Base-by-base conservation (phyloP, 116 monocot genomes). In the Posidonia oceanica region DNA sequence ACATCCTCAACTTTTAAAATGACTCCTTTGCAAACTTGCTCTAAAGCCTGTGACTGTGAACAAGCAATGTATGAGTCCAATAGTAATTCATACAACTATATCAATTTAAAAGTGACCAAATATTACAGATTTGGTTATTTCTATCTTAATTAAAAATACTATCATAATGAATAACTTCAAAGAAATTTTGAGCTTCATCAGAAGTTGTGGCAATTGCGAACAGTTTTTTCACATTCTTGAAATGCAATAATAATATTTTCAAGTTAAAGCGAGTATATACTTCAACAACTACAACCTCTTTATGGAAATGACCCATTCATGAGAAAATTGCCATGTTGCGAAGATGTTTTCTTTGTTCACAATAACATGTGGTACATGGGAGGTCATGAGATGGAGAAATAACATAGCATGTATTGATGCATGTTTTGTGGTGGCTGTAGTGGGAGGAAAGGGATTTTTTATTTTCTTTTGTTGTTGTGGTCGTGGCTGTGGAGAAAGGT, bases 171-270 rank as follows among this genome's bases (percentile, higher is more conserved):
- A 54, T 54, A 74, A 86, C 93, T 84, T 93, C 86, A 70, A 93
- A 76, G 64, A 82, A 93, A 15, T 84, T 78, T 80, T 83, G 84
- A 37, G 88, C 93, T 68, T 86, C 88, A 60, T 75, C 74, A 66
- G 78, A 88, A 66, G 79, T 80, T 56, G 74, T 77, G 70, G 88
- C 80, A 73, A 93, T 84, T 58, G 93, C 88, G 63, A 93, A 54
- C 16, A 93, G 78, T 76, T 69, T 78, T 85, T 18, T 74, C 76
- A 63, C 69, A 83, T 7, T 84, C 82, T 69, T 93, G 93, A 63
- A 93, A 88, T 77, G 81, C 82, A 40, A 88, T 88, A 64, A 93
- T 88, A 61, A 93, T 78, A 72, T 88, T 93, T 67, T 93, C 93
- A 74, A n/a, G n/a, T n/a, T n/a, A n/a, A n/a, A n/a, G n/a, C n/a